Evolutionary conservation across 108 stramenopile genomes (phyloP).

Genomic region (Nannochloropsis salina): DNA sequence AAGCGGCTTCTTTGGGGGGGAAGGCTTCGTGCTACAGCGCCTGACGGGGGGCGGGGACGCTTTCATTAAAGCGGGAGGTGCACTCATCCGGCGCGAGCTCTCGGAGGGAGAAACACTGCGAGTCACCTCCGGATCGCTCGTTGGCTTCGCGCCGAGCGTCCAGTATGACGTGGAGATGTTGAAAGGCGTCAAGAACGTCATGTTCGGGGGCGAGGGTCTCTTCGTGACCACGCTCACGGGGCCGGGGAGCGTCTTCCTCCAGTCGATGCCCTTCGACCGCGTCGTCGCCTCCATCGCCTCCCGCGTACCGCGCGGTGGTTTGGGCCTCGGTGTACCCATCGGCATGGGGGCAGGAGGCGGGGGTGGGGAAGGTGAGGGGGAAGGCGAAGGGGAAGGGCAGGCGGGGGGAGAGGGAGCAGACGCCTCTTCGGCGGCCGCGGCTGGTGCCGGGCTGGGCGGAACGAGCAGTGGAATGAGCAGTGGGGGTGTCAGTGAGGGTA

Average conservation of each 20-base stretch:
- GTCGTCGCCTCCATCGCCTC: constrained; percentile 78
- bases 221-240: constrained; percentile 74
- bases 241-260: constrained; percentile 74
- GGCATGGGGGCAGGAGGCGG: constrained; percentile 58
- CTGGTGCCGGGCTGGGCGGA: background rate
- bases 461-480: background rate
- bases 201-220: constrained; percentile 81
- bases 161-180: constrained; percentile 73
- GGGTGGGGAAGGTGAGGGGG: constrained; percentile 29
- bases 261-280: constrained; percentile 80
- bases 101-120: constrained; percentile 68
- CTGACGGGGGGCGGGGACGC: constrained; percentile 70
- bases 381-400: background rate
- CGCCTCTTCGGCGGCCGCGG: background rate
- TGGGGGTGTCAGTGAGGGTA: background rate
- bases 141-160: constrained; percentile 65
- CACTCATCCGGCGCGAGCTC: constrained; percentile 69
- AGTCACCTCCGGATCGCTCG: constrained; percentile 69
- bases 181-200: constrained; percentile 70
- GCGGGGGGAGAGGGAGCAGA: background rate
- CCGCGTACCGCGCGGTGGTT: constrained; percentile 66
- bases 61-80: constrained; percentile 73
- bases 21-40: constrained; percentile 77
- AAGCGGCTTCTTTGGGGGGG: constrained; percentile 77
- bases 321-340: constrained; percentile 64